These are phyloP conservation scores for Rhizopogon vesiculosus DNA, from an alignment of 768 basidiomycete species.

Conservation along the genomic window DNA sequence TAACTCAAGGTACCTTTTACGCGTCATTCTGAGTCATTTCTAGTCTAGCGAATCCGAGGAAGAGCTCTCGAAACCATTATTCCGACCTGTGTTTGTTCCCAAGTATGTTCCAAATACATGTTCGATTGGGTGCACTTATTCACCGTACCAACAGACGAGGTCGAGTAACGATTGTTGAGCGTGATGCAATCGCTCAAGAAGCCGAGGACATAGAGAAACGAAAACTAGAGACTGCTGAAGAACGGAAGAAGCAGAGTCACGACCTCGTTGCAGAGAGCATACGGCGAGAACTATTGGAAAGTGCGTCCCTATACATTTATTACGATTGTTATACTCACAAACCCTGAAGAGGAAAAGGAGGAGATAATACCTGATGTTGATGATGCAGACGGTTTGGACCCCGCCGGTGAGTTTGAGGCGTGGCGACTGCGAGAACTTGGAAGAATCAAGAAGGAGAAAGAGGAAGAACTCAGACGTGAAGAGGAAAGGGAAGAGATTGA, in stretches of 20 bases:
- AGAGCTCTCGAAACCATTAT: constrained; percentile 67
- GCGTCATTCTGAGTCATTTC: constrained; percentile 11
- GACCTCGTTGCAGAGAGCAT: constrained; percentile 95
- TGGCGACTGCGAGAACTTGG: constrained; percentile 93
- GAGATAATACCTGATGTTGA: constrained; percentile 84
- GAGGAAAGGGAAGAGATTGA: constrained; percentile 90
- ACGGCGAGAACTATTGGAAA: constrained; percentile 84
- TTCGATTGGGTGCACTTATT: not conserved
- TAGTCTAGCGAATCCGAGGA: constrained; percentile 88
- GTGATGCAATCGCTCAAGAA: constrained; percentile 62
- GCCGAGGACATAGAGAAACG: constrained; percentile 68
- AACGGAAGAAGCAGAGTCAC: constrained; percentile 84
- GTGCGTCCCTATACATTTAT: constrained; percentile 40
- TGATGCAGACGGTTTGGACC: constrained; percentile 92
- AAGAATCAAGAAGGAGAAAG: constrained; percentile 93
- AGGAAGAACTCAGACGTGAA: constrained; percentile 76
- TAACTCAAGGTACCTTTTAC: not conserved
- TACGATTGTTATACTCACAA: not conserved
- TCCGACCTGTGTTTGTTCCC: constrained; percentile 91
- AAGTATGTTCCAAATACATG: constrained; percentile 54
- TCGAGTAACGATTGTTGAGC: constrained; percentile 68
- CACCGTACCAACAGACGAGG: constrained; percentile 48
- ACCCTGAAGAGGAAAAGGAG: constrained; percentile 75
- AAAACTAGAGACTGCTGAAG: constrained; percentile 73
- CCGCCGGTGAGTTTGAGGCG: constrained; percentile 86